Evolutionary conservation across 2,329 filamentous ascomycete species (phyloP).

Genomic region (Colletotrichum zoysiae): DNA sequence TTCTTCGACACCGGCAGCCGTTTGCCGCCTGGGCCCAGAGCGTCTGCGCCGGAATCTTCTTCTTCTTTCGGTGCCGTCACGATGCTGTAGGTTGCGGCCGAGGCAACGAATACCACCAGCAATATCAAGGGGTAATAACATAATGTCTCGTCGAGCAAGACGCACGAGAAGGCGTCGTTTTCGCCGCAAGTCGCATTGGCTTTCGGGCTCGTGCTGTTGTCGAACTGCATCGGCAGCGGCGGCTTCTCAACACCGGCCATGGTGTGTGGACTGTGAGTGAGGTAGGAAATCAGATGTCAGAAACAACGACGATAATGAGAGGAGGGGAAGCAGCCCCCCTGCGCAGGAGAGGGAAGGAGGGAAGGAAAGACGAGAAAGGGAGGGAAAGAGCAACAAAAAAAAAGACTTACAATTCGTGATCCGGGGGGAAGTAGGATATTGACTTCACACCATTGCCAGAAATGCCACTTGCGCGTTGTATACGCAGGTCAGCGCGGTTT

Average conservation of each 20-base stretch:
- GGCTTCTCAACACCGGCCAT: slow-evolving; percentile 52
- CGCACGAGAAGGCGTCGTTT: slow-evolving; percentile 41
- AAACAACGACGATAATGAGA: slow-evolving; percentile 39
- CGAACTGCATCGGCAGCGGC: slow-evolving; percentile 35
- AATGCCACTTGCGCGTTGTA: slow-evolving; percentile 25
- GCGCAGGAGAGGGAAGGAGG: slow-evolving; percentile 26
- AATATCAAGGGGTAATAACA: slow-evolving; percentile 66
- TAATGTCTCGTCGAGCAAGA: slow-evolving; percentile 60
- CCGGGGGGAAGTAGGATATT: slow-evolving; percentile 30
- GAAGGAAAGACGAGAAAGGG: slow-evolving; percentile 20
- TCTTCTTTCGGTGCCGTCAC: slow-evolving; percentile 64
- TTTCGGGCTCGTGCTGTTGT: slow-evolving; percentile 11
- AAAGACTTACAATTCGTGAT: slow-evolving; percentile 38
- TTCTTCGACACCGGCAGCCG: slow-evolving; percentile 80
- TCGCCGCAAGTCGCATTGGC: slow-evolving; percentile 30
- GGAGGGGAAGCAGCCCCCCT: slow-evolving; percentile 32
- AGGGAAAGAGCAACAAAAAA: slow-evolving; percentile 8
- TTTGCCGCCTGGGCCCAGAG: slow-evolving; percentile 88
- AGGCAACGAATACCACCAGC: slow-evolving; percentile 63
- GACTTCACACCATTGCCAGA: slow-evolving; percentile 40
- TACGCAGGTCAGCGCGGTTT: slow-evolving; percentile 35
- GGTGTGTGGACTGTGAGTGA: slow-evolving; percentile 44
- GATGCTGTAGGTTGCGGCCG: slow-evolving; percentile 66
- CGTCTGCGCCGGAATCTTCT: slow-evolving; percentile 56
- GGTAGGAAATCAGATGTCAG: slow-evolving; percentile 36